Conservation (phyloP, 257 asterid species). For the Plantago major region DNA sequence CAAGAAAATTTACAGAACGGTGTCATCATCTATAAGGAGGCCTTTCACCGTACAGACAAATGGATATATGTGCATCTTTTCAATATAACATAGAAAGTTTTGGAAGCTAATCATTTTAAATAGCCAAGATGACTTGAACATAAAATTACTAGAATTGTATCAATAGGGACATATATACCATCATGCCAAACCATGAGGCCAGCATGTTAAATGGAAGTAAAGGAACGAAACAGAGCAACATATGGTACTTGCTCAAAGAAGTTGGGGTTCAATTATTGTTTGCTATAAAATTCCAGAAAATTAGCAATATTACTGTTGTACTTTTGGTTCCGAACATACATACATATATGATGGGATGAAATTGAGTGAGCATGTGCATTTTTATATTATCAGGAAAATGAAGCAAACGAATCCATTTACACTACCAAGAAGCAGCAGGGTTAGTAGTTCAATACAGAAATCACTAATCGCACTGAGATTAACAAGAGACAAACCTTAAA, state of each 20-base stretch:
- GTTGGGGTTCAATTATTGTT: no score
- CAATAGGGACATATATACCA: conserved; percentile 41
- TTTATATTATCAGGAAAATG: no score
- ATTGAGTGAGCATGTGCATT: no score
- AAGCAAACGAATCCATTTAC: no score
- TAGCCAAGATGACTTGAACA: conserved; percentile 2
- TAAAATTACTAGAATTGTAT: conserved; percentile 6
- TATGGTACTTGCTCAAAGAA: no score
- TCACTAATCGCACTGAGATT: conserved; percentile 11
- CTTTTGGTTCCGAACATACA: no score
- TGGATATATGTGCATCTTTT: neutral
- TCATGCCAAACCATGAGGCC: conserved; percentile 99
- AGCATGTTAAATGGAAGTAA: conserved; percentile 92
- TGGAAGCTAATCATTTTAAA: neutral
- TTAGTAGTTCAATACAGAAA: conserved; percentile 1
- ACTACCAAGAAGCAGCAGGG: conserved; percentile 10
- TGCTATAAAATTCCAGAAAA: no score
- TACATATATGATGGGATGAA: no score
- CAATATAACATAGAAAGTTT: neutral
- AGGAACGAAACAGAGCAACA: conserved; percentile 93
- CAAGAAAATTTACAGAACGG: conserved; percentile 18
- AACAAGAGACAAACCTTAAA: conserved; percentile 54
- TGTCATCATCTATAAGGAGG: conserved; percentile 9
- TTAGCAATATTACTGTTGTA: no score
- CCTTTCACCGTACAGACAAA: neutral